These are phyloP conservation scores for Fennellomyces sp. DNA, from an alignment of 371 early-diverging fungal genomes.

Conservation along the genomic window DNA sequence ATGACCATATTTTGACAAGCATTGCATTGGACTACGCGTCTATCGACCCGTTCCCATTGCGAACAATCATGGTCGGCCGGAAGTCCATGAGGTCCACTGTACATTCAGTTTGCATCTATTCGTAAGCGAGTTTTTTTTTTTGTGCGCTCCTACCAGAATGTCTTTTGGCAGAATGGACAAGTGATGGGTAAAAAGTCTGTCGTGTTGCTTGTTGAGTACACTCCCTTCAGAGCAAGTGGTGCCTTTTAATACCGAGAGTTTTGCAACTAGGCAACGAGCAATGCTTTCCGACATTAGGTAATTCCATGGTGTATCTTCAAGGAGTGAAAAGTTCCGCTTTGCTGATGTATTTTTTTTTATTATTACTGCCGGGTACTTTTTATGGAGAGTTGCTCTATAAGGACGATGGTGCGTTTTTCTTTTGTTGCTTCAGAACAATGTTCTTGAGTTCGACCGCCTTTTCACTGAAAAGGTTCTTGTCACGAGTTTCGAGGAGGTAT, in stretches of 20 bases:
- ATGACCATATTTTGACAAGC: background rate
- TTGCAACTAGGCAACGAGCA: constrained; percentile 3
- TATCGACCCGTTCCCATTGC: background rate
- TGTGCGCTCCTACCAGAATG: constrained; percentile 11
- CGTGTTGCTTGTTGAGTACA: no score
- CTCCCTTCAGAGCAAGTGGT: background rate
- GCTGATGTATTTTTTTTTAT: background rate
- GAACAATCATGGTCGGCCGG: background rate
- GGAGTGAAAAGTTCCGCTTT: background rate
- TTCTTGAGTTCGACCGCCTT: constrained; percentile 55
- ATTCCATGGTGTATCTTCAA: background rate
- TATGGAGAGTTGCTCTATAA: background rate
- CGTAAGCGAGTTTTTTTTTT: background rate
- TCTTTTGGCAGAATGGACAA: constrained; percentile 8
- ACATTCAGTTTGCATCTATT: background rate
- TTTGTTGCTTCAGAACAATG: constrained; percentile 10
- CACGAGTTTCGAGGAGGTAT: constrained; percentile 73
- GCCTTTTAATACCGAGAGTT: constrained; percentile 1
- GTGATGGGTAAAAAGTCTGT: constrained; percentile 11
- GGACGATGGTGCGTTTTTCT: constrained; percentile 4
- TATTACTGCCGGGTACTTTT: background rate
- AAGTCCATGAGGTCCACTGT: constrained; percentile 2
- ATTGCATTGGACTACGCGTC: constrained; percentile 3
- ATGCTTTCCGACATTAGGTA: constrained; percentile 7
- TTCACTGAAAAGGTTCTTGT: constrained; percentile 63